phyloP scores from a whole-genome alignment of 176 grass and related monocot genomes.

The Triticum aestivum region IWGSC_CS_RefSeq_v2.1 NC_057795.1:510547729-510548228 shows the following conservation, averaged over 20 bases:
- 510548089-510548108: constrained; percentile 12
- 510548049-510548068: constrained; percentile 45
- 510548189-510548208: too few relatives aligned
- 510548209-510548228: too few relatives aligned
- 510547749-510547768: too few relatives aligned
- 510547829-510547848: background rate
- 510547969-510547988: constrained; percentile 16
- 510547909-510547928: background rate
- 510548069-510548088: constrained; percentile 47
- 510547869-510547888: background rate
- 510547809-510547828: background rate
- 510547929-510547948: background rate
- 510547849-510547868: background rate
- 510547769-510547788: too few relatives aligned
- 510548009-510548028: constrained; percentile 4
- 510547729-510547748: too few relatives aligned
- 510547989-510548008: constrained; percentile 30
- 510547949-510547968: constrained; percentile 47
- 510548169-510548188: too few relatives aligned
- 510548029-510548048: constrained; percentile 9
- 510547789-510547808: too few relatives aligned
- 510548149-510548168: too few relatives aligned
- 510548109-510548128: too few relatives aligned
- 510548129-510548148: too few relatives aligned
- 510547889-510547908: background rate